Evolutionary conservation across 371 early-diverging fungal species (phyloP).

Genomic region (Rhizopus arrhizus): DNA sequence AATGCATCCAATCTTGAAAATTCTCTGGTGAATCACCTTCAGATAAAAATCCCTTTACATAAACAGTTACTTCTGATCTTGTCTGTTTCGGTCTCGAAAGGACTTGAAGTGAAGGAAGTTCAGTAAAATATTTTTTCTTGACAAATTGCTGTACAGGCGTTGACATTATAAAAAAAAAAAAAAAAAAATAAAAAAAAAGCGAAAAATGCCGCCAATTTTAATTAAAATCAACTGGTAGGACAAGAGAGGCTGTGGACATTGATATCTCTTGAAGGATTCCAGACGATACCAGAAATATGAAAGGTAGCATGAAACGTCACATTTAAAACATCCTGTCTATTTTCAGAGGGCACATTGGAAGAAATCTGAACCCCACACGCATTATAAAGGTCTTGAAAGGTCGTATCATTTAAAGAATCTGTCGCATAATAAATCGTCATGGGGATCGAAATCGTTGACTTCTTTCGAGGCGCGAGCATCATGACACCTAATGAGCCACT

Average conservation of each 20-base stretch:
- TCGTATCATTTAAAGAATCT: slow-evolving; percentile 28
- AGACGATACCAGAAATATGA: slow-evolving; percentile 40
- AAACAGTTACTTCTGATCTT: slow-evolving; percentile 48
- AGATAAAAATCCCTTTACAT: slow-evolving; percentile 48
- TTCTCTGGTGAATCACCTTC: slow-evolving; percentile 53
- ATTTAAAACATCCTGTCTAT: slow-evolving; percentile 27
- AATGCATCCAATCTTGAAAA: slow-evolving; percentile 56
- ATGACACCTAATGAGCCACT: slow-evolving; percentile 11
- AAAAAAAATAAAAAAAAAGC: slow-evolving; percentile 2
- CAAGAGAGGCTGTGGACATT: slow-evolving; percentile 23
- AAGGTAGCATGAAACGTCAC: slow-evolving; percentile 33
- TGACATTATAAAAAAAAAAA: slow-evolving; percentile 3
- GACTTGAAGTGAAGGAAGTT: slow-evolving; percentile 43
- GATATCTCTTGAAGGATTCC: slow-evolving; percentile 30
- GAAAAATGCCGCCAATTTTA: background rate
- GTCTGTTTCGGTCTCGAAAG: slow-evolving; percentile 35
- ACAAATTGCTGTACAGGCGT: background rate
- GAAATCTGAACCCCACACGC: slow-evolving; percentile 36
- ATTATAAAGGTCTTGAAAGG: slow-evolving; percentile 40
- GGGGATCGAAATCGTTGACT: slow-evolving; percentile 9
- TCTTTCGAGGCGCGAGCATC: slow-evolving; percentile 11
- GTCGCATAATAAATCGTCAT: slow-evolving; percentile 29
- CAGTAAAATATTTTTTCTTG: slow-evolving; percentile 41
- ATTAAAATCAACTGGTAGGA: slow-evolving; percentile 19
- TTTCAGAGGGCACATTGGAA: slow-evolving; percentile 19